Evolutionary conservation across 495 filamentous ascomycete species (phyloP).

Genomic region (Penicillium alfredii): DNA sequence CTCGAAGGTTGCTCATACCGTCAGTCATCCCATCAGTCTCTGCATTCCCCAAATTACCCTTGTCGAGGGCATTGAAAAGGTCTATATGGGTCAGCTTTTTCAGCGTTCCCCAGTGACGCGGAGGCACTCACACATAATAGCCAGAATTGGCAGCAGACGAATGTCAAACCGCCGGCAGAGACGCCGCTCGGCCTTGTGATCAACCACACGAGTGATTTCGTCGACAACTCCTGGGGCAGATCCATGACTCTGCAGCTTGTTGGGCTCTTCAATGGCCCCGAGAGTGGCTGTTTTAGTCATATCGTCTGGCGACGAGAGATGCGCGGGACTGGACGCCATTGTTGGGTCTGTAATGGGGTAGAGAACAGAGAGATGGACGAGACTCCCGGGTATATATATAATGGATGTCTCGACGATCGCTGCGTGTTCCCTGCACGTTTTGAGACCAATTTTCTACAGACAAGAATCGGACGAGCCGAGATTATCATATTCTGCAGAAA

Average conservation of each 20-base stretch:
- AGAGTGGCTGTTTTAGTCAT: conserved; percentile 17
- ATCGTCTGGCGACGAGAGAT: conserved; percentile 11
- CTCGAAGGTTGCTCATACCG: conserved; percentile 24
- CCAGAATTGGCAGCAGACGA: conserved; percentile 56
- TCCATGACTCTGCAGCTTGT: conserved; percentile 23
- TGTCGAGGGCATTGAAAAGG: conserved; percentile 60
- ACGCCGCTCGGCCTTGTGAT: conserved; percentile 51
- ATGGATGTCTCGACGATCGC: neutral
- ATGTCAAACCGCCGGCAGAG: conserved; percentile 60
- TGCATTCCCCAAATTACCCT: conserved; percentile 64
- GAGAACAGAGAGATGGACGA: neutral
- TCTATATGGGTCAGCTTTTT: conserved; percentile 19
- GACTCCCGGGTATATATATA: neutral
- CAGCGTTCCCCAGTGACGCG: conserved; percentile 1
- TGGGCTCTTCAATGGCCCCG: conserved; percentile 24
- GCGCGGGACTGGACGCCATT: conserved; percentile 11
- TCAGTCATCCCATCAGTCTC: conserved; percentile 55
- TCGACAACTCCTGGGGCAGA: conserved; percentile 28
- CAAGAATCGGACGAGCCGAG: too few species aligned
- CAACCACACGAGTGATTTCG: conserved; percentile 34
- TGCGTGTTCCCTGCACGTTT: too few species aligned
- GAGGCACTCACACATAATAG: conserved; percentile 51
- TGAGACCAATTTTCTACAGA: too few species aligned
- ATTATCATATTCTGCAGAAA: conserved; percentile 10
- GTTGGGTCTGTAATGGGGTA: conserved; percentile 6